A percentile compares a stretch with the other conserved stretches of the same genome.
phyloP scores from a whole-genome alignment of 306 rosid genomes.

The Acacia crassicarpa region DNA sequence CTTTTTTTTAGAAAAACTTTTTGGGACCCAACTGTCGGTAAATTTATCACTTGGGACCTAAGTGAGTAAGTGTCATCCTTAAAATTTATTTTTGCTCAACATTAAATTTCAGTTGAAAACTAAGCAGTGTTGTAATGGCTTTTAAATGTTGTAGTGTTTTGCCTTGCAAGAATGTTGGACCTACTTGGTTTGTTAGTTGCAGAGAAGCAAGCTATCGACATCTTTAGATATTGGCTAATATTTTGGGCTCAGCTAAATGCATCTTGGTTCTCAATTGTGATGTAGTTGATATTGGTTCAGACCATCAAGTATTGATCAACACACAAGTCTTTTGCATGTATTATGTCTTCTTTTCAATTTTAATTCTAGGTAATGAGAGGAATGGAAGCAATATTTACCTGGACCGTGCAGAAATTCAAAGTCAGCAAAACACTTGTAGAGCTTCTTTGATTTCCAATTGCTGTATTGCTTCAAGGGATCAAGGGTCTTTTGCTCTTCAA shows the following conservation, averaged over 20 bases:
- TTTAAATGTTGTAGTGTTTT: background rate
- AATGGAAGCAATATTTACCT: constrained; percentile 39
- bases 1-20: background rate
- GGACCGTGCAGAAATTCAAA: constrained; percentile 47
- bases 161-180: constrained; percentile 2
- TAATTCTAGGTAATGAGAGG: constrained; percentile 47
- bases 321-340: constrained; percentile 1
- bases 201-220: background rate
- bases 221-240: constrained; percentile 16
- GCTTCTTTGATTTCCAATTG: constrained; percentile 37
- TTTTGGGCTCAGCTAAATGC: constrained; percentile 13
- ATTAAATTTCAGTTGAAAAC: background rate
- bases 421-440: constrained; percentile 38
- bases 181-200: background rate
- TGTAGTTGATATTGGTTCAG: constrained; percentile 17
- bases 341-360: constrained; percentile 5
- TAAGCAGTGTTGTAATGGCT: background rate
- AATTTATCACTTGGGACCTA: background rate
- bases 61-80: background rate
- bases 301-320: constrained; percentile 20
- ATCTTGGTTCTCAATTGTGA: constrained; percentile 23
- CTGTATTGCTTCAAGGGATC: constrained; percentile 45
- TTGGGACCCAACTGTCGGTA: background rate
- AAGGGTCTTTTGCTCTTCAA: constrained; percentile 36
- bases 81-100: background rate